Evolutionary conservation across 139 green algal genomes (phyloP), one percentile per base, ranked within the genome.

Genomic region (Tetradesmus lagerheimii): DNA sequence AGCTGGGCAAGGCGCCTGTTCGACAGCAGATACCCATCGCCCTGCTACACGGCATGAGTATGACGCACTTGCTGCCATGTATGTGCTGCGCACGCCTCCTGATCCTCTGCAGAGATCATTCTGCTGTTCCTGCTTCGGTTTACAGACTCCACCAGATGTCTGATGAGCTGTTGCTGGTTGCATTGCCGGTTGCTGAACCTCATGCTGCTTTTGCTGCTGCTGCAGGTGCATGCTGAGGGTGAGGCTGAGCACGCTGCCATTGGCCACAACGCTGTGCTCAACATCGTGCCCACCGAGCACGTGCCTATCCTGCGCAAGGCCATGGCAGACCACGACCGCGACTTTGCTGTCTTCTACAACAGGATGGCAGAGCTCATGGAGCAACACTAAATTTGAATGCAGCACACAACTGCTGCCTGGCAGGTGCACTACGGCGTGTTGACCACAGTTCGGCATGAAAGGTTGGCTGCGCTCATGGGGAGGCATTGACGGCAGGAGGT

Each of bases 261-360:
- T 81, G 97, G 97, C 34, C 97, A 99, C 93, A 94, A 93, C 50
- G 97, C 97, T 0, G 97, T 97, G 47, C 89, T 95, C n/a, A 94
- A 92, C 84, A 92, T 98, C 82, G 95, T 98, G 80, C 95, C 97
- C 3, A 80, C 87, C 0, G 89, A 83, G 78, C 93, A 97, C 62
- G 85, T 93, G 64, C 79, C 45, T 39, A 87, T 96, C 31, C 75
- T 99, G 80, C 93, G 91, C 27, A 79, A 89, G 23, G 97, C 97
- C 67, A 98, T 98, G 95, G 57, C 79, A 31, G 96, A 99, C 91
- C 97, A 99, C 87, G 97, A 98, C 91, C 86, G 95, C 29, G 97
- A 99, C 93, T 98, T 99, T 93, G 95, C 97, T 34, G 95, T 92
- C 15, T 99, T 99, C 91, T 99, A 99, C 91, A 98, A 98, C 94